Conservation (phyloP, 805 yeast species). For the Debaryomyces tyrocola region DNA sequence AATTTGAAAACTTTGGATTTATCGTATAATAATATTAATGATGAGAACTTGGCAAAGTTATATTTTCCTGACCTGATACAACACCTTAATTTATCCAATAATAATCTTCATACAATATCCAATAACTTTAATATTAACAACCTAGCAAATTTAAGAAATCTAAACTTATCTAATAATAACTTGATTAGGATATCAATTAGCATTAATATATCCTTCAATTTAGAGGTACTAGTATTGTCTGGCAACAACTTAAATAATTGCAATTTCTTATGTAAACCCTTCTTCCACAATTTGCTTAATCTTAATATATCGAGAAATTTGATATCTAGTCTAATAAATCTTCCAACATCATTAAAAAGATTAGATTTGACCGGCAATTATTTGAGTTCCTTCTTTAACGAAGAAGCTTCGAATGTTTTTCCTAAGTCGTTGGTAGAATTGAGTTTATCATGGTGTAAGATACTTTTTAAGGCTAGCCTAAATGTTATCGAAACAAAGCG, state of each 20-base stretch:
- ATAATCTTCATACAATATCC: constrained; percentile 8
- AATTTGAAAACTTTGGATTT: constrained; percentile 21
- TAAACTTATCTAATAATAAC: constrained; percentile 30
- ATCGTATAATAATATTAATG: constrained; percentile 27
- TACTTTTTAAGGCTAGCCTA: neutral
- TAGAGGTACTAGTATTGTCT: constrained; percentile 19
- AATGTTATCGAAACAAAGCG: neutral
- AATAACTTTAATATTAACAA: constrained; percentile 1
- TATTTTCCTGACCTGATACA: constrained; percentile 19
- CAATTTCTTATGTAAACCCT: constrained; percentile 1
- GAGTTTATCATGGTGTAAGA: constrained; percentile 15
- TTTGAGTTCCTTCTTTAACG: constrained; percentile 6
- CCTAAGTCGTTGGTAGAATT: constrained; percentile 11
- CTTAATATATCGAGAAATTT: constrained; percentile 28
- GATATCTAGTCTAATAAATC: constrained; percentile 12
- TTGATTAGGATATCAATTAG: constrained; percentile 4
- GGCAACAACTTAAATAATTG: constrained; percentile 22
- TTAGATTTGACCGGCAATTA: constrained; percentile 24
- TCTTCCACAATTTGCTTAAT: constrained; percentile 11
- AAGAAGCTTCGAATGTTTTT: constrained; percentile 6
- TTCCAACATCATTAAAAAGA: constrained; percentile 12
- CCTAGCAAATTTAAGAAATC: constrained; percentile 8
- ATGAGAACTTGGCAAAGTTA: constrained; percentile 13
- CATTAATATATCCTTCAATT: neutral
- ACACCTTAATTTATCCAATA: constrained; percentile 26